phyloP scores from a whole-genome alignment of 139 green algal species.

The Pseudopediastrum boryanum region DNA sequence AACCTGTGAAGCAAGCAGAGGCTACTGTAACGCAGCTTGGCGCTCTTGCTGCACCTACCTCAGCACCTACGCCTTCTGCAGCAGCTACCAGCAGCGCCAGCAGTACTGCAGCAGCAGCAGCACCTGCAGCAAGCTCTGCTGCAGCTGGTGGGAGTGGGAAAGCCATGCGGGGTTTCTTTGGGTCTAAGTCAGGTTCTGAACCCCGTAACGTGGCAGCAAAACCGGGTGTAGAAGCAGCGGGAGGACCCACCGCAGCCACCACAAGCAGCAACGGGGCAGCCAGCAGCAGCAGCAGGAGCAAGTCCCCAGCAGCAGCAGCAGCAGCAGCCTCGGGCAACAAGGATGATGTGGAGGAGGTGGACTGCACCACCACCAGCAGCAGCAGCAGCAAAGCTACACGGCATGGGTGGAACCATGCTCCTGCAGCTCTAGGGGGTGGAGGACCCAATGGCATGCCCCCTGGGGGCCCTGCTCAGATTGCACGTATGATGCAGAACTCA shows the following conservation, averaged over 20 bases:
- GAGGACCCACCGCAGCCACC: slow-evolving; percentile 1
- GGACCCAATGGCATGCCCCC: neutral
- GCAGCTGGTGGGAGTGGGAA: too few relatives aligned
- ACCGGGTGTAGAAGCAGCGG: neutral
- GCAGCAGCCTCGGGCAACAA: slow-evolving; percentile 5
- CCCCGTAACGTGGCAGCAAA: neutral
- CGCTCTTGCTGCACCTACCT: neutral
- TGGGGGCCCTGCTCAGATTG: slow-evolving; percentile 1
- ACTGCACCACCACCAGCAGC: slow-evolving; percentile 32
- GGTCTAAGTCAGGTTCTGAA: neutral
- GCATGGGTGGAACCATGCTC: neutral
- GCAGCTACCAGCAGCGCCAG: neutral
- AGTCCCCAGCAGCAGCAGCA: neutral
- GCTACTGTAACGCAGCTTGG: slow-evolving; percentile 13
- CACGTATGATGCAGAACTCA: slow-evolving; percentile 38
- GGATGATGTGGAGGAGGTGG: slow-evolving; percentile 39
- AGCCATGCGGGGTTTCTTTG: too few relatives aligned
- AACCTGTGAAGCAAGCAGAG: neutral
- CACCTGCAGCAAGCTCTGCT: slow-evolving; percentile 13
- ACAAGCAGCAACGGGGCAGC: slow-evolving; percentile 6
- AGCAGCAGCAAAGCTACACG: neutral
- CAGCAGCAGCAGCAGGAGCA: neutral
- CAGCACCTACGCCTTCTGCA: neutral
- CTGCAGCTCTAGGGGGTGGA: neutral
- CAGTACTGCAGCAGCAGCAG: neutral